Conservation (phyloP, 805 yeast species). For the Zygotorulaspora danielsina region DNA sequence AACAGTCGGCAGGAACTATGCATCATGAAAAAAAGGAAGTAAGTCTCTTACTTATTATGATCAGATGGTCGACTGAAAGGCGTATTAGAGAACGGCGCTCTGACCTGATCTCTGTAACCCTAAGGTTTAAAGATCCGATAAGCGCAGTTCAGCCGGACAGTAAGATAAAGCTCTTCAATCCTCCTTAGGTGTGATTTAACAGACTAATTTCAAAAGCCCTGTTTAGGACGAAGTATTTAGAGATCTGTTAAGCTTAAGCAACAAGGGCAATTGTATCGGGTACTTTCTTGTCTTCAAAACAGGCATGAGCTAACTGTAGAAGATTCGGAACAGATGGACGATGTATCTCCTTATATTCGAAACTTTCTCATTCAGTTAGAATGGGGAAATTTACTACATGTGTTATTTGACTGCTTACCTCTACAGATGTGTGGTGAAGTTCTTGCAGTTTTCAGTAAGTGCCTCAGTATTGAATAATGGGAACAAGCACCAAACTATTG, state of each 20-base stretch:
- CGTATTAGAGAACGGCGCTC: neutral
- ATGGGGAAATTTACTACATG: neutral
- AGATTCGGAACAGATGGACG: neutral
- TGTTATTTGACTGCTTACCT: neutral
- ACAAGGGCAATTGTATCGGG: neutral
- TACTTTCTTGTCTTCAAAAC: neutral
- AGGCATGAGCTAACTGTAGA: neutral
- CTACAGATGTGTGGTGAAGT: neutral
- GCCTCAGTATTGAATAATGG: neutral
- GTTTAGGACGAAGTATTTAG: neutral
- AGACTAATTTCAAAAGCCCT: neutral
- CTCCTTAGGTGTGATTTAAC: neutral
- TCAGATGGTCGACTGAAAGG: neutral
- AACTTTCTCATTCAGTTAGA: neutral
- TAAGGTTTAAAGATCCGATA: neutral
- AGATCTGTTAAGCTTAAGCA: neutral
- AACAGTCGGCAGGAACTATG: neutral
- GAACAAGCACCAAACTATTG: neutral
- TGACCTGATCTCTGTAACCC: neutral
- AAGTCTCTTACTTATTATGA: neutral
- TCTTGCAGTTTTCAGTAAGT: neutral
- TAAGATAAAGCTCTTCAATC: neutral
- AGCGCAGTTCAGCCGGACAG: neutral
- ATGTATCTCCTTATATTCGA: neutral
- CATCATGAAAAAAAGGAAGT: neutral